Base-by-base conservation (phyloP, 768 basidiomycete genomes). In the Leccinum subgranulosum region DNA sequence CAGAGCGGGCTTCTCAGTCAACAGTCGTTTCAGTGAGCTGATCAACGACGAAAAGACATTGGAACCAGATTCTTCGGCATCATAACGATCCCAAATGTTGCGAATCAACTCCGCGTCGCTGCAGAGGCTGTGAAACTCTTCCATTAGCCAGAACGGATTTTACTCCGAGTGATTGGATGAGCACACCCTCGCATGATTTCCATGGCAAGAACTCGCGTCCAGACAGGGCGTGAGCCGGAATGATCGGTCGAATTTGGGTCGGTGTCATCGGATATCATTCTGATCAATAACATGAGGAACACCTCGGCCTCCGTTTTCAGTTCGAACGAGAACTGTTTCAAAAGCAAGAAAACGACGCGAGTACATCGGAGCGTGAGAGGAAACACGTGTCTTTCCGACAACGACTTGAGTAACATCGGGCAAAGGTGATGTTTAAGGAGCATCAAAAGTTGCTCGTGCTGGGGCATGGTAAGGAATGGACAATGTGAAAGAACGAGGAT, bases 151-250 rank as follows among this genome's bases (percentile, higher is more conserved):
- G 25, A 19, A 53, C 8, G 39, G 9, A 33, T 19, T 39, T 2
- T 7, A 33, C 2, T 56, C 29, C 14, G 6, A 33, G 6, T 4
- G 27, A 51, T 17, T 29, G 10, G 43, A 27, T 11, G 19, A 36
- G 61, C 73, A 36, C 64, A 90, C 87, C 93, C 95, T 70, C 94
- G 79, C 76, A 96, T 85, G 47, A 94, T 88, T 69, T 98, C 95
- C 85, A 96, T 86, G 2, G 92, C 87, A 9, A 98, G 79, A 0
- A 96, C 92, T 15, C 94, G 79, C 79, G 93, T 90, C 94, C 95
- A 98, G 29, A 78, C 71, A 1, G 93, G 90, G 28, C 85, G 80
- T 53, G 66, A 54, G 8, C 64, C 58, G 28, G 53, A 54, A 74
- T 64, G 65, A 57, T 77, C 67, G 23, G 56, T 27, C 48, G 53